Evolutionary conservation across 1,139 yeast genomes (phyloP).

Genomic region (Yamadazyma buinensis): DNA sequence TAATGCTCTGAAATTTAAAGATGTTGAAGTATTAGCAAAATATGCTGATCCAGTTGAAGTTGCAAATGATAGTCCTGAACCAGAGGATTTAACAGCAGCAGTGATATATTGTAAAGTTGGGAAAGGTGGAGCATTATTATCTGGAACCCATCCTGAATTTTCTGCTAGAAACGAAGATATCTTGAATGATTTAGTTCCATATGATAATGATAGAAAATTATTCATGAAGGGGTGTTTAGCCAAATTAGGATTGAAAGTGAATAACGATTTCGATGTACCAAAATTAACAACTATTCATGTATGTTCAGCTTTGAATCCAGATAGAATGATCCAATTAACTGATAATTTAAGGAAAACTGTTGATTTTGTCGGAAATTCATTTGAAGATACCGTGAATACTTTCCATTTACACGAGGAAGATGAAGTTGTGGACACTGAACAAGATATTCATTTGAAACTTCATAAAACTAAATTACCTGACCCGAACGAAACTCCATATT

Average conservation of each 20-base stretch:
- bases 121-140: conserved; percentile 69
- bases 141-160: conserved; percentile 92
- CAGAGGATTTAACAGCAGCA: conserved; percentile 58
- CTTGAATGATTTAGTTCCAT: conserved; percentile 13
- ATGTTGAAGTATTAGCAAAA: conserved; percentile 69
- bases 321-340: conserved; percentile 22
- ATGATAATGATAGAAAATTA: conserved; percentile 47
- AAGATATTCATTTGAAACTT: conserved; percentile 23
- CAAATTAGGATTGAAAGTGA: conserved; percentile 66
- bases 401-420: conserved; percentile 37
- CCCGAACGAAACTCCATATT: conserved; percentile 60
- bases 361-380: conserved; percentile 40
- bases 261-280: conserved; percentile 53
- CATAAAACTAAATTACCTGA: conserved; percentile 33
- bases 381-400: conserved; percentile 53
- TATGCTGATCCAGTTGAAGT: conserved; percentile 46
- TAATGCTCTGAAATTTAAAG: conserved; percentile 57
- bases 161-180: conserved; percentile 36
- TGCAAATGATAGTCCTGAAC: conserved; percentile 22
- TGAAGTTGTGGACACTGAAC: conserved; percentile 16
- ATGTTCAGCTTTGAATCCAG: conserved; percentile 28
- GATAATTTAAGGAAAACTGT: conserved; percentile 30
- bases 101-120: conserved; percentile 68
- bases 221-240: conserved; percentile 56
- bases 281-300: conserved; percentile 61